Conservation (phyloP, 2,329 filamentous ascomycete genomes). For the Colletotrichum musicola region DNA sequence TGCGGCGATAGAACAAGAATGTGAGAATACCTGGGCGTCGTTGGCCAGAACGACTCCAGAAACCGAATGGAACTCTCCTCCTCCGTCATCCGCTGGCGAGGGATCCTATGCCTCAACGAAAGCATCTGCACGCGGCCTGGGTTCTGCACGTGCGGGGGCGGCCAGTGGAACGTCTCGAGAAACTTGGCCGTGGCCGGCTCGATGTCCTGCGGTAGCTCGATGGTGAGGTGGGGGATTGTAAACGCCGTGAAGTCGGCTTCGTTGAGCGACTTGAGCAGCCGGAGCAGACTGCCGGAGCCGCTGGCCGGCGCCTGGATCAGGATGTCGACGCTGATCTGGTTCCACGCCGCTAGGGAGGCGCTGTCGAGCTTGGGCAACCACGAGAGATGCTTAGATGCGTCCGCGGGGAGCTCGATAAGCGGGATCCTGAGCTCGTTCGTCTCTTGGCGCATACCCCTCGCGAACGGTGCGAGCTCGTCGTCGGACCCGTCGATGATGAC, state of each 20-base stretch:
- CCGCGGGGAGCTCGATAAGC: conserved; percentile 80
- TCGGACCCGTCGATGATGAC: conserved; percentile 77
- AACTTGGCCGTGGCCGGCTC: conserved; percentile 75
- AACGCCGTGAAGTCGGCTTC: conserved; percentile 81
- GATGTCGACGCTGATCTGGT: conserved; percentile 83
- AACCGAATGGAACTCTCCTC: conserved; percentile 81
- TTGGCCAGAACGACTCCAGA: conserved; percentile 90
- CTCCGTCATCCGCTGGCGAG: conserved; percentile 68
- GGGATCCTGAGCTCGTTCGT: conserved; percentile 66
- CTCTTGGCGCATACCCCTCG: conserved; percentile 69
- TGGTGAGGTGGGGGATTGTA: conserved; percentile 79
- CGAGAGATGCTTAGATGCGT: conserved; percentile 71
- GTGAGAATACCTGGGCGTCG: conserved; percentile 73
- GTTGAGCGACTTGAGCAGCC: conserved; percentile 81
- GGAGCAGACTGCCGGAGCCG: conserved; percentile 80
- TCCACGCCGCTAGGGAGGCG: conserved; percentile 80
- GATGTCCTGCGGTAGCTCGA: conserved; percentile 82
- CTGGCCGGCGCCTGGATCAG: conserved; percentile 80
- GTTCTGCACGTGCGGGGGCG: conserved; percentile 58
- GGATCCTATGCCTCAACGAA: conserved; percentile 80
- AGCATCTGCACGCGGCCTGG: conserved; percentile 59
- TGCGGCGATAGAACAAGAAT: conserved; percentile 88
- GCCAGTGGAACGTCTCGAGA: conserved; percentile 76
- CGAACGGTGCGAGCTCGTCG: conserved; percentile 78
- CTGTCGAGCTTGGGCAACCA: conserved; percentile 87